phyloP scores from a whole-genome alignment of 129 eudicot genomes.

The Artemisia argyi region DNA sequence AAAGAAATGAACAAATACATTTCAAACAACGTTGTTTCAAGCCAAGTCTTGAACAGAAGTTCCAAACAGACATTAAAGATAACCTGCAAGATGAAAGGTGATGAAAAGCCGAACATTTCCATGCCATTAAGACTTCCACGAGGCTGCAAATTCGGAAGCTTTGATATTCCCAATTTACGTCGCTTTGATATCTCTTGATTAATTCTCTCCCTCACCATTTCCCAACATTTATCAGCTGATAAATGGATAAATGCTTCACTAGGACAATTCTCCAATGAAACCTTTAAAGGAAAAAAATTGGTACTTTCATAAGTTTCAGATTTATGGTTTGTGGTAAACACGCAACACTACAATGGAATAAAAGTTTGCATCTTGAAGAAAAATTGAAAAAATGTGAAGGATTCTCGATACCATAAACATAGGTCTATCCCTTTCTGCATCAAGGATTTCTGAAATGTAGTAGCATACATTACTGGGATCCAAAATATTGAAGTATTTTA shows the following conservation, averaged over 20 bases:
- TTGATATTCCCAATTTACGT: conserved; percentile 60
- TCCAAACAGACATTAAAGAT: conserved; percentile 1
- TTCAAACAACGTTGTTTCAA: background rate
- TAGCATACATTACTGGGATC: conserved; percentile 67
- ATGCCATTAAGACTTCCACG: conserved; percentile 86
- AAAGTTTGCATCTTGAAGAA: background rate
- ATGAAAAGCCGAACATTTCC: conserved; percentile 91
- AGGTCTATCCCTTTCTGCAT: conserved; percentile 78
- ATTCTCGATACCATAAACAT: conserved; percentile 66
- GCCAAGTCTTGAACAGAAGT: background rate
- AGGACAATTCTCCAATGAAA: conserved; percentile 54
- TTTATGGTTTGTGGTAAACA: background rate
- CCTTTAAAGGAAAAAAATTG: conserved; percentile 40
- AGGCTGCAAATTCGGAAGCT: conserved; percentile 81
- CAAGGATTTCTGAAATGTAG: conserved; percentile 81
- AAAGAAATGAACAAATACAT: background rate
- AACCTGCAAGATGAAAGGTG: conserved; percentile 85
- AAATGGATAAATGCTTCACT: conserved; percentile 72
- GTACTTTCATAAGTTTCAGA: background rate
- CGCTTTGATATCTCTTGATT: conserved; percentile 69
- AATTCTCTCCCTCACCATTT: conserved; percentile 87
- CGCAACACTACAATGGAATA: background rate
- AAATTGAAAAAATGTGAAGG: background rate
- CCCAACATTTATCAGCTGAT: conserved; percentile 85
- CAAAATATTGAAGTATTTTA: conserved; percentile 62